These are phyloP conservation scores for Pholiota molesta DNA, from an alignment of 768 basidiomycete species.

Conservation along the genomic window DNA sequence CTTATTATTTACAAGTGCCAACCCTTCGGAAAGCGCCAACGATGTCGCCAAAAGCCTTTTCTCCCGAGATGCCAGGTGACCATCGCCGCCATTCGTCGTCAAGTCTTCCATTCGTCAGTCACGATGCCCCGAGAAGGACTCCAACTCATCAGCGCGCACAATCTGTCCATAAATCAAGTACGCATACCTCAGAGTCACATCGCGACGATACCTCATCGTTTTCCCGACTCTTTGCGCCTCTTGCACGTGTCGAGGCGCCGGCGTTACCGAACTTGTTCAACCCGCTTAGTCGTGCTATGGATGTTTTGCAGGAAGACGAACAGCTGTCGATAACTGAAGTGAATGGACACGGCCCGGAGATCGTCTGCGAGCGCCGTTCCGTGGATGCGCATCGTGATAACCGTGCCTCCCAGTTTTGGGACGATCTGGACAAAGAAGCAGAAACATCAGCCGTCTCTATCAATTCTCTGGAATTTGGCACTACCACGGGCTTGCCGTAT, in stretches of 20 bases:
- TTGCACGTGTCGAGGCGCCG: not conserved
- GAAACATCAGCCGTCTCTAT: conserved; percentile 19
- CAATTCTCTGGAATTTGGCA: conserved; percentile 25
- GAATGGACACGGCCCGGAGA: conserved; percentile 1
- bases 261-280: conserved; percentile 7
- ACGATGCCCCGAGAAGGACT: not conserved
- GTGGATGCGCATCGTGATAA: conserved; percentile 19
- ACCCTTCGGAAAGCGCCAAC: conserved; percentile 4
- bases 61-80: not conserved
- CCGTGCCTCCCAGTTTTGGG: conserved; percentile 43
- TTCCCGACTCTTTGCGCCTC: not conserved
- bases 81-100: conserved; percentile 14
- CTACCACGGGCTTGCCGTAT: conserved; percentile 19
- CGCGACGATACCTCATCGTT: not conserved
- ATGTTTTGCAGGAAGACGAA: conserved; percentile 22
- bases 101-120: conserved; percentile 5
- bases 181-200: not conserved
- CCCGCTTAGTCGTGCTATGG: conserved; percentile 9
- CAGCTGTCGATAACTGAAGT: conserved; percentile 15
- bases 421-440: conserved; percentile 45
- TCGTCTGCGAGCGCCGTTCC: not conserved
- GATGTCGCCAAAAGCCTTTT: conserved; percentile 1
- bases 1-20: not conserved
- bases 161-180: not conserved
- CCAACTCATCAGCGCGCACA: not conserved